A percentile compares a stretch with the other conserved stretches of the same genome.
Evolutionary conservation across 2,329 filamentous ascomycete genomes (phyloP).

Genomic region (Ophiostoma australiae): DNA sequence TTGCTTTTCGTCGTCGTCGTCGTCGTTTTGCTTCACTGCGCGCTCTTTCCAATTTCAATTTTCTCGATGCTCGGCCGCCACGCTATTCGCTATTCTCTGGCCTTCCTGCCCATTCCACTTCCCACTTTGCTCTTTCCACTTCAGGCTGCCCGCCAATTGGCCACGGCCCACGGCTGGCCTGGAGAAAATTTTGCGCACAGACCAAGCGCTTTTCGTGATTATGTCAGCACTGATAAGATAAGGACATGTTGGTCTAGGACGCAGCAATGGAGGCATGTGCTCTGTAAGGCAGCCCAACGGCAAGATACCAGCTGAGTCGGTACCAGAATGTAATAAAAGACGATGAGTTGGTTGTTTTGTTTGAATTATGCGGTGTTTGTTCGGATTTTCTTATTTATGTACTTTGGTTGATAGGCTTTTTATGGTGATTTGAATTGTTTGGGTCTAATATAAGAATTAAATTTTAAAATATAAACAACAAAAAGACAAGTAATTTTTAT

Average conservation of each 20-base stretch:
- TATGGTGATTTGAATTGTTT: not conserved
- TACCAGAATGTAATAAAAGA: not conserved
- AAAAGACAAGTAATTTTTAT: too few relatives aligned
- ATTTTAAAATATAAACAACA: too few relatives aligned
- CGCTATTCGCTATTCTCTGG: slow-evolving; percentile 14
- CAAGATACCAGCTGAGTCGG: not conserved
- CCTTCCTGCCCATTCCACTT: slow-evolving; percentile 20
- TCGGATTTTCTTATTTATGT: too few relatives aligned
- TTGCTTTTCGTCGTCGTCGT: not conserved
- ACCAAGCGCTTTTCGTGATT: slow-evolving; percentile 15
- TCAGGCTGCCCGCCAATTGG: slow-evolving; percentile 13
- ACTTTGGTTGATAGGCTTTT: not conserved
- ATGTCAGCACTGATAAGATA: slow-evolving; percentile 1
- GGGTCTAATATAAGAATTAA: too few relatives aligned
- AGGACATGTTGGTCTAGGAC: slow-evolving; percentile 8
- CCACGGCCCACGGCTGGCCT: slow-evolving; percentile 17
- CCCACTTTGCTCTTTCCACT: slow-evolving; percentile 11
- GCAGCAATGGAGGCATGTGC: not conserved
- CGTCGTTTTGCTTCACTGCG: not conserved
- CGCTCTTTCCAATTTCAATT: slow-evolving; percentile 2
- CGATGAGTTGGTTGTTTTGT: not conserved
- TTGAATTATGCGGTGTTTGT: not conserved
- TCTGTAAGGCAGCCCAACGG: not conserved
- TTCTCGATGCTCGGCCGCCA: slow-evolving; percentile 8
- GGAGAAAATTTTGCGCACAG: slow-evolving; percentile 23